Base-by-base conservation (phyloP, 1,284 basidiomycete species). In the Tausonia pullulans region DNA sequence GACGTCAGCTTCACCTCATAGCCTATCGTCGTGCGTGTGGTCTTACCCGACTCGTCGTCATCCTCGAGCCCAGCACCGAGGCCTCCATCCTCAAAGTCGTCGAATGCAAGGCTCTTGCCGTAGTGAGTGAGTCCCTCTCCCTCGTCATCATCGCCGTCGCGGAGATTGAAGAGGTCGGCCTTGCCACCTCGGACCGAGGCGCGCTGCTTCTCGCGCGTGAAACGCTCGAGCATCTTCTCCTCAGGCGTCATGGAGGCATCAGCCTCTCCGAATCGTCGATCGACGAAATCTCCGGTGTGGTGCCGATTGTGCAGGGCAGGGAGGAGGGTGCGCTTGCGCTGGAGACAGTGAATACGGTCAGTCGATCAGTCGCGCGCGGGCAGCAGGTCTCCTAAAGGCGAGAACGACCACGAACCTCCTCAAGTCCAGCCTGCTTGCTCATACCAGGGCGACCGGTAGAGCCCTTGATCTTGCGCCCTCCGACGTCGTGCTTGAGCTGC, bases 161-260 rank as follows among this genome's bases (percentile, higher is more conserved):
- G 58, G 56, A 96, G 79, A 71, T 92, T 92, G 81, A 93, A 95
- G 2, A 62, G 46, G 6, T 62, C 65, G 58, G 61, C 13, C 16
- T 65, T 9, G 13, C 66, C n/a, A 56, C 69, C 57, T 62, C 60
- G 55, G 53, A 56, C 75, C 63, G 55, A 53, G 40, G 59, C 43
- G 13, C 86, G 81, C 72, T 92, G 88, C 67, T 89, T 80, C 75
- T 98, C 95, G 67, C 83, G 83, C 5, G 93, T 98, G 75, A 97
- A 98, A 49, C 96, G 87, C 77, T 97, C 93, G 43, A 98, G 82
- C 87, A 98, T 98, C 69, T 92, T 88, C 71, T 98, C 95, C 74
- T 99, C 96, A 14, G 92, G 80, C 9, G 87, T 87, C 82, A 98
- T 85, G 9, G 84, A 83, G 2, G 93, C 86, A 71, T 98, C 86